Evolutionary conservation across 345 rosid genomes (phyloP).

Genomic region (Citrus cavaleriei): DNA sequence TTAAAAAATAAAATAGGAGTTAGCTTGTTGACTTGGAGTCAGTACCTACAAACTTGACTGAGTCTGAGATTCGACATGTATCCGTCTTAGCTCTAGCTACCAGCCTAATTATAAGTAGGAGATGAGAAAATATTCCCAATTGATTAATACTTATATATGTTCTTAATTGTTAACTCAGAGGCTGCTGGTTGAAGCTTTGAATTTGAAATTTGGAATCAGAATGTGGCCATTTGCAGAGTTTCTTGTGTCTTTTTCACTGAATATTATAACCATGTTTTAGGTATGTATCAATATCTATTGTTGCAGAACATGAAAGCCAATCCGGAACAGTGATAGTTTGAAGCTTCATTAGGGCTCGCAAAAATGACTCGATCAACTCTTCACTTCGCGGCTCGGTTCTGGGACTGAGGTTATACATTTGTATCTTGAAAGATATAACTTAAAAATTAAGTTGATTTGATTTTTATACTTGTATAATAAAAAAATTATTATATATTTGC

Average conservation of each 20-base stretch:
- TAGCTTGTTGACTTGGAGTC: not conserved
- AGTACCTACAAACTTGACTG: not conserved
- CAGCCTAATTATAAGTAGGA: not conserved
- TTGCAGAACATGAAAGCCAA: not conserved
- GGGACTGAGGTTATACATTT: fast-evolving
- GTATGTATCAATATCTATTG: not conserved
- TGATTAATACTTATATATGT: not conserved
- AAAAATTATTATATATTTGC: too few relatives aligned
- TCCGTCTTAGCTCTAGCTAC: not conserved
- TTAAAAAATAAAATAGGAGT: not conserved
- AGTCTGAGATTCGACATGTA: constrained; percentile 1
- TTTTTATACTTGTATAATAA: too few relatives aligned
- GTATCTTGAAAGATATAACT: too few relatives aligned
- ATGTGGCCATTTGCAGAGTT: too few relatives aligned
- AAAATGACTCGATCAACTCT: not conserved
- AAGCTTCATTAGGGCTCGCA: not conserved
- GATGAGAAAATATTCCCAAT: not conserved
- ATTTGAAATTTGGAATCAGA: not conserved
- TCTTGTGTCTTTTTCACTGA: not conserved
- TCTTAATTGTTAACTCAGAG: not conserved
- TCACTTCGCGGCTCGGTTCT: too few relatives aligned
- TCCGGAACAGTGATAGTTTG: not conserved
- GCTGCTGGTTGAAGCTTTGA: not conserved
- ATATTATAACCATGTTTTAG: not conserved
- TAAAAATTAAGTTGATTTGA: too few relatives aligned